Percentiles rank a stretch among this genome's conserved stretches.
Evolutionary conservation across 257 asterid species (phyloP).

Genomic region (Solanum corneliomulleri): DNA sequence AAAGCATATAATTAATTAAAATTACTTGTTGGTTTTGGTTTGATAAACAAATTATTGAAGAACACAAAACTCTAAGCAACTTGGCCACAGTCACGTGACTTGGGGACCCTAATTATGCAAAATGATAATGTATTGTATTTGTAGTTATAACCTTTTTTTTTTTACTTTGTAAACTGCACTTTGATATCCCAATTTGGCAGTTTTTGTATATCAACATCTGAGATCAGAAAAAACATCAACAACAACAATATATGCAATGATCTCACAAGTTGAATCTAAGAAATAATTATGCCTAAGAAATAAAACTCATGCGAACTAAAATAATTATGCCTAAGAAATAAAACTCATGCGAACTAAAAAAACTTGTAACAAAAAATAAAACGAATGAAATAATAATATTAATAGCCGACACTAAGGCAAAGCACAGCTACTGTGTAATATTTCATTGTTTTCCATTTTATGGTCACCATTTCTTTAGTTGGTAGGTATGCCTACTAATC

Average conservation of each 20-base stretch:
- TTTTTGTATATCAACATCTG: background rate
- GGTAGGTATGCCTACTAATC: too few species aligned
- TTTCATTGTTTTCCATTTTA: too few species aligned
- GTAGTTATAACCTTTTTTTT: background rate
- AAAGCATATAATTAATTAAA: background rate
- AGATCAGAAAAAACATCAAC: too few species aligned
- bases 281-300: too few species aligned
- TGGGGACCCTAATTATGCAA: background rate
- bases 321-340: too few species aligned
- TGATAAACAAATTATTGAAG: background rate
- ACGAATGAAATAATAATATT: too few species aligned
- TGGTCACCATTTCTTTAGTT: too few species aligned
- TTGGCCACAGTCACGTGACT: background rate
- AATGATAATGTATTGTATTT: background rate
- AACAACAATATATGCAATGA: too few species aligned
- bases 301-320: fast-evolving
- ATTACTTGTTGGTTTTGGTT: background rate
- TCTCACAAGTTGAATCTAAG: too few species aligned
- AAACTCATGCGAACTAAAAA: fast-evolving
- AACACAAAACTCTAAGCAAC: background rate
- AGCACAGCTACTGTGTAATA: too few species aligned
- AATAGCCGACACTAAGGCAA: too few species aligned
- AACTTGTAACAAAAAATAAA: too few species aligned
- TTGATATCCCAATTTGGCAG: background rate
- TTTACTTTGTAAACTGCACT: background rate